A percentile compares a stretch with the other conserved stretches of the same genome.
phyloP scores from a whole-genome alignment of 805 yeast genomes.

The Dipodascus albidus region DNA sequence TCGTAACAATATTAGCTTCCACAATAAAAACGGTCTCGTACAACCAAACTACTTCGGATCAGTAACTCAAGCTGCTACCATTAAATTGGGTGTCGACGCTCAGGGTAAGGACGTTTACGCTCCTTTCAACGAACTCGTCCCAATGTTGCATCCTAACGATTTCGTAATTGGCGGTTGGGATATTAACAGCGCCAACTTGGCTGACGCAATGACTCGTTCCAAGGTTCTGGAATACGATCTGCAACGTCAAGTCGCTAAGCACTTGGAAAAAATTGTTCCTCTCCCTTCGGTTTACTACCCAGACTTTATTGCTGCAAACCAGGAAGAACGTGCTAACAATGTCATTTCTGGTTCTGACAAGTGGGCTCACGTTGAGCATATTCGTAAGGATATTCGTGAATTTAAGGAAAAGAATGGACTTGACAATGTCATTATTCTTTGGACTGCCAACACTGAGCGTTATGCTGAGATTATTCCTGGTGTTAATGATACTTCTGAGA shows the following conservation, averaged over 20 bases:
- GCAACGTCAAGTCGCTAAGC: slow-evolving; percentile 60
- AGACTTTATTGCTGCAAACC: slow-evolving; percentile 92
- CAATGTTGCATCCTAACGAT: slow-evolving; percentile 84
- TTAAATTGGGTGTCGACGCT: slow-evolving; percentile 78
- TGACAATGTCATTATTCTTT: slow-evolving; percentile 80
- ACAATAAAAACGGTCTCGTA: slow-evolving; percentile 68
- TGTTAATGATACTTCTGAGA: slow-evolving; percentile 81
- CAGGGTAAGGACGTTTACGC: slow-evolving; percentile 80
- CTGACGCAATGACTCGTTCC: slow-evolving; percentile 73
- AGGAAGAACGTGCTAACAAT: slow-evolving; percentile 84
- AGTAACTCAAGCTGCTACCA: slow-evolving; percentile 85
- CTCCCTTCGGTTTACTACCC: slow-evolving; percentile 87
- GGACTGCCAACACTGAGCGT: slow-evolving; percentile 98
- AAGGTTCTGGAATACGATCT: slow-evolving; percentile 77
- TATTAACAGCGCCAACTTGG: slow-evolving; percentile 59
- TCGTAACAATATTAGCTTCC: slow-evolving; percentile 63
- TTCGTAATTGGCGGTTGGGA: slow-evolving; percentile 93
- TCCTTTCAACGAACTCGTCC: slow-evolving; percentile 82
- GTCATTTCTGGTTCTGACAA: slow-evolving; percentile 60
- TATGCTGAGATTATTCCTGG: slow-evolving; percentile 67
- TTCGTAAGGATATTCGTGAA: slow-evolving; percentile 71
- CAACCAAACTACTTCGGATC: slow-evolving; percentile 86
- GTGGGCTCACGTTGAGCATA: slow-evolving; percentile 82
- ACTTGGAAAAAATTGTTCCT: slow-evolving; percentile 54
- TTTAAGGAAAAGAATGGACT: slow-evolving; percentile 63